phyloP scores from a whole-genome alignment of 768 basidiomycete genomes.

The Boletellus ananiceps region DNA sequence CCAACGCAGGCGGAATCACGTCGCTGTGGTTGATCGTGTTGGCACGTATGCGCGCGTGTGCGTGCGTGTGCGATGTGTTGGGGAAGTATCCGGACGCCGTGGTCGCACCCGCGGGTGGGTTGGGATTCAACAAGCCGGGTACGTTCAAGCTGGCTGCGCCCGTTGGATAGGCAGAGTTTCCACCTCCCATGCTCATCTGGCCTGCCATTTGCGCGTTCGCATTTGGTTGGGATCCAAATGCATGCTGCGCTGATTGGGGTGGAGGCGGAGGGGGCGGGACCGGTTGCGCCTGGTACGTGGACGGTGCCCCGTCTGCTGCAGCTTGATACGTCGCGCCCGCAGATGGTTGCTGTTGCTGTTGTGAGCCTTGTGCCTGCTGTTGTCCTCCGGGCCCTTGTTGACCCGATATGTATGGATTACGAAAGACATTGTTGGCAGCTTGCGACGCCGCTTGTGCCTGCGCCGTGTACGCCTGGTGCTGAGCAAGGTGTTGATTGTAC shows the following conservation, averaged over 20 bases:
- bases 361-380: slow-evolving; percentile 23
- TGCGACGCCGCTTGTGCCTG: slow-evolving; percentile 75
- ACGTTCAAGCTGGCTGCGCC: slow-evolving; percentile 19
- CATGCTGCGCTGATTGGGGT: slow-evolving; percentile 19
- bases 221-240: slow-evolving; percentile 24
- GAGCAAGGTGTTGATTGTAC: slow-evolving; percentile 91
- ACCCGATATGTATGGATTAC: slow-evolving; percentile 77
- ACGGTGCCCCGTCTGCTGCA: slow-evolving; percentile 9
- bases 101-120: slow-evolving; percentile 29
- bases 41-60: slow-evolving; percentile 64
- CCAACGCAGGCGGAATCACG: slow-evolving; percentile 89
- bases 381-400: slow-evolving; percentile 34
- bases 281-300: slow-evolving; percentile 24
- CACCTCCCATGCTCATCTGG: slow-evolving; percentile 11
- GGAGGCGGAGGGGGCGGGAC: slow-evolving; percentile 29
- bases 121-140: slow-evolving; percentile 38
- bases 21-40: slow-evolving; percentile 86
- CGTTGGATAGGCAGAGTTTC: slow-evolving; percentile 13
- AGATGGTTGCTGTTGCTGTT: slow-evolving; percentile 3
- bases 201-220: slow-evolving; percentile 1
- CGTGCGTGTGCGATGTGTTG: slow-evolving; percentile 28
- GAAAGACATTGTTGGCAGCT: slow-evolving; percentile 60
- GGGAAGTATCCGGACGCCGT: slow-evolving; percentile 46
- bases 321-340: slow-evolving; percentile 20
- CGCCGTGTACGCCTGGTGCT: slow-evolving; percentile 90